Conservation (phyloP, 495 filamentous ascomycete species). For the Aspergillus leporis region DNA sequence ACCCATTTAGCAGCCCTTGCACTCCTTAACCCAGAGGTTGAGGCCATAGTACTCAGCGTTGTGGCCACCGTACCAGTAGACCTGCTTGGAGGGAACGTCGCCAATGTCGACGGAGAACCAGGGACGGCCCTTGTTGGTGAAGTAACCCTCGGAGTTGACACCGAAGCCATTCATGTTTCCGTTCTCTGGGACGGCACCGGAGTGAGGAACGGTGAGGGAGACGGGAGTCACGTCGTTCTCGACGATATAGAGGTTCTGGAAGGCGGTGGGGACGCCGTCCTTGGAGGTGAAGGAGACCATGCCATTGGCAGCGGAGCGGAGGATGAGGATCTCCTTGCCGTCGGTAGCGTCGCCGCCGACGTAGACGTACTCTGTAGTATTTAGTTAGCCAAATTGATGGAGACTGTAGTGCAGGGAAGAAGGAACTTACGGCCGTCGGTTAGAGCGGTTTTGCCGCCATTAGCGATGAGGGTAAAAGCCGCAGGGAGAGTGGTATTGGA, state of each 20-base stretch:
- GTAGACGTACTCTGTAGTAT: conserved; percentile 19
- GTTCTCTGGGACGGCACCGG: conserved; percentile 27
- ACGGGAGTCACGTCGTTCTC: conserved; percentile 26
- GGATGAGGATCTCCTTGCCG: conserved; percentile 28
- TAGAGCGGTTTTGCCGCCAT: conserved; percentile 21
- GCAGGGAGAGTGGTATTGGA: conserved; percentile 32
- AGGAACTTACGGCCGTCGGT: conserved; percentile 33
- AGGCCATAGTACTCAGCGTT: conserved; percentile 22
- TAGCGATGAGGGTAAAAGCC: conserved; percentile 10
- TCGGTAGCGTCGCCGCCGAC: conserved; percentile 26
- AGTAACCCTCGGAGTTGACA: conserved; percentile 30
- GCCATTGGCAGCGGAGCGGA: conserved; percentile 19
- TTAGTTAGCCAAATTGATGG: background rate
- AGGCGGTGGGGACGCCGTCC: conserved; percentile 27
- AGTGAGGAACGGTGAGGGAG: conserved; percentile 32
- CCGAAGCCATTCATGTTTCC: conserved; percentile 30
- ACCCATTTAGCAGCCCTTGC: conserved; percentile 17
- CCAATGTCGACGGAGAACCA: conserved; percentile 34
- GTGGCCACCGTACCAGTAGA: conserved; percentile 30
- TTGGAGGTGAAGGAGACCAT: conserved; percentile 31
- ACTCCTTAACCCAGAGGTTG: conserved; percentile 35
- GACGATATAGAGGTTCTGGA: conserved; percentile 36
- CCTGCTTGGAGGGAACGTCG: conserved; percentile 22
- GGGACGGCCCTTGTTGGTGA: conserved; percentile 28
- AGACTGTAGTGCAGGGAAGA: background rate